Evolutionary conservation across 1,284 basidiomycete genomes (phyloP).

Genomic region (Malassezia yamatoensis): DNA sequence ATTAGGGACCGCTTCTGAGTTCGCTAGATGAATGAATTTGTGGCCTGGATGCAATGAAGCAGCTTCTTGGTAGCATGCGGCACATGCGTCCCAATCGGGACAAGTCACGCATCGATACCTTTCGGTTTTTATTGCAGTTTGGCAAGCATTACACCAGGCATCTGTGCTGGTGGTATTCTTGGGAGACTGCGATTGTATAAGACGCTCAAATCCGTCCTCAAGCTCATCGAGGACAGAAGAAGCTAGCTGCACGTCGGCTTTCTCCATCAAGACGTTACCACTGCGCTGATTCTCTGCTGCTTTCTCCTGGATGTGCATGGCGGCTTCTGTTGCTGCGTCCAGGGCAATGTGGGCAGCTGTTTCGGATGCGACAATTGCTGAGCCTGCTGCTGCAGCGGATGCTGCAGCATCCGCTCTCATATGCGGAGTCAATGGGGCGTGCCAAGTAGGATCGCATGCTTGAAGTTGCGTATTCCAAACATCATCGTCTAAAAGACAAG

Average conservation of each 20-base stretch:
- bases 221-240: constrained; percentile 2
- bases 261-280: not conserved
- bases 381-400: not conserved
- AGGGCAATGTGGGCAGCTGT: not conserved
- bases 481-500: not conserved
- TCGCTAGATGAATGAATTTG: constrained; percentile 9
- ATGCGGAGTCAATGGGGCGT: not conserved
- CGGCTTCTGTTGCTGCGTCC: not conserved
- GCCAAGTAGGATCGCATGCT: not conserved
- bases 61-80: constrained; percentile 1
- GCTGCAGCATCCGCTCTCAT: not conserved
- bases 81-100: constrained; percentile 25
- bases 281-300: not conserved
- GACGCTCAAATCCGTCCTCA: not conserved
- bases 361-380: not conserved
- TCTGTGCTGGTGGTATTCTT: not conserved
- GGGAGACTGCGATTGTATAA: not conserved
- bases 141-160: constrained; percentile 8
- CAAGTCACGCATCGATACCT: constrained; percentile 16
- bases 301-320: not conserved
- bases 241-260: not conserved
- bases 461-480: not conserved
- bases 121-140: not conserved
- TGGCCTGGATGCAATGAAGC: constrained; percentile 20
- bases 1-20: constrained; percentile 4